Conservation (phyloP, 257 asterid genomes). For the Solanum lycopersicoides region DNA sequence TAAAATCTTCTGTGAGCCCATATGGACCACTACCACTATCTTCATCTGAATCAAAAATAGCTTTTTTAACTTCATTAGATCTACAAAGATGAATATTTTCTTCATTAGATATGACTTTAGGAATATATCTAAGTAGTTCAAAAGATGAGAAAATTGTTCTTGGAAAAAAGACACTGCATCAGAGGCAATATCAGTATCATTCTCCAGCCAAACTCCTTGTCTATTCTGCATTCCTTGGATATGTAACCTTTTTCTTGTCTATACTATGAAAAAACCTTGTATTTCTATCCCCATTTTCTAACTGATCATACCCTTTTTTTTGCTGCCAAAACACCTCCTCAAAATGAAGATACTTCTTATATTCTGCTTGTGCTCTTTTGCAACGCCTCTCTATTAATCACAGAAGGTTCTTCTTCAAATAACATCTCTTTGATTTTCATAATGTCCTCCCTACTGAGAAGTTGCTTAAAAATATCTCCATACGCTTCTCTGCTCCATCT, state of each 20-base stretch:
- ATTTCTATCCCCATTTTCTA: not conserved
- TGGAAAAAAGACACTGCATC: not conserved
- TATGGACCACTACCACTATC: too few relatives aligned
- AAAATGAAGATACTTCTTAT: not conserved
- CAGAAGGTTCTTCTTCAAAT: not conserved
- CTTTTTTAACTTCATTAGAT: too few relatives aligned
- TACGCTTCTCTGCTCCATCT: not conserved
- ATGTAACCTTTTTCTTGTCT: not conserved
- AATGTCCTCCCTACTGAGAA: not conserved
- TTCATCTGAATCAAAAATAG: too few relatives aligned
- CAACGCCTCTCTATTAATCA: not conserved
- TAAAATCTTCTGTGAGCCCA: too few relatives aligned
- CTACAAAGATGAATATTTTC: too few relatives aligned
- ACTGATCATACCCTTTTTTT: not conserved
- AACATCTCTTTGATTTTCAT: not conserved
- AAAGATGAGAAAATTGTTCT: not conserved
- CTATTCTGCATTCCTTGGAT: not conserved
- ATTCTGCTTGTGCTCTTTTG: not conserved
- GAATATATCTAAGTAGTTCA: too few relatives aligned
- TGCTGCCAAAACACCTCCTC: not conserved
- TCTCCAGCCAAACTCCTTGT: too few relatives aligned
- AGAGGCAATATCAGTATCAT: too few relatives aligned
- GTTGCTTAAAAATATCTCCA: not conserved
- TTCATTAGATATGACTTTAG: too few relatives aligned
- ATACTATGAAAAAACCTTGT: too few relatives aligned